These are phyloP conservation scores for Omphalotus guepiniiformis DNA, from an alignment of 768 basidiomycete genomes.

Conservation along the genomic window DNA sequence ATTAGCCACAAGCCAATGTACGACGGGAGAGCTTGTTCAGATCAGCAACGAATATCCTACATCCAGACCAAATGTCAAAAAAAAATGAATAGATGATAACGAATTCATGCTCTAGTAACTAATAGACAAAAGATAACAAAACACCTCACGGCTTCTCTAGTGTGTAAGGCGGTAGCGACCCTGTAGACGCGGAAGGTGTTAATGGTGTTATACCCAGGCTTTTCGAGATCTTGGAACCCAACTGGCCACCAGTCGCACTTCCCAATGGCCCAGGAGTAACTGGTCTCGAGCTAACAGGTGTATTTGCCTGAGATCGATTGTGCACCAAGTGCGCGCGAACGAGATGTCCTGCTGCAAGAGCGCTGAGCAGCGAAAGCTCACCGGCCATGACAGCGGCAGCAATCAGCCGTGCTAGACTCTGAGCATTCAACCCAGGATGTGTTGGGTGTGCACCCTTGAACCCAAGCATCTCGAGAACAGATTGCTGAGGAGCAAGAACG, in stretches of 20 bases:
- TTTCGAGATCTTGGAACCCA: constrained; percentile 5
- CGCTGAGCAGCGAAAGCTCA: constrained; percentile 86
- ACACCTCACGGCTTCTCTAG: constrained; percentile 9
- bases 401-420: constrained; percentile 84
- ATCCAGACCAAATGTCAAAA: too few species aligned
- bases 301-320: constrained; percentile 81
- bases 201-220: constrained; percentile 11
- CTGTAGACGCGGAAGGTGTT: constrained; percentile 33
- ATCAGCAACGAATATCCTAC: too few species aligned
- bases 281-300: constrained; percentile 63
- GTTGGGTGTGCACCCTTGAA: constrained; percentile 86
- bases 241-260: constrained; percentile 7
- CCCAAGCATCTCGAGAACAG: constrained; percentile 92
- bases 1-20: too few species aligned
- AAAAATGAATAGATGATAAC: too few species aligned
- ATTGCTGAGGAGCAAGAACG: constrained; percentile 82
- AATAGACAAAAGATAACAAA: neutral
- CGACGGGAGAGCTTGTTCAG: too few species aligned
- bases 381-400: constrained; percentile 96
- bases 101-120: too few species aligned
- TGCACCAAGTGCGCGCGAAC: constrained; percentile 91
- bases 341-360: constrained; percentile 91
- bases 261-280: constrained; percentile 48
- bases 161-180: constrained; percentile 41
- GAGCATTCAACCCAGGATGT: constrained; percentile 85